Percentiles rank a stretch among this genome's conserved stretches.
Evolutionary conservation across 2,329 filamentous ascomycete genomes (phyloP).

Genomic region (Ambrosiella cleistominuta): DNA sequence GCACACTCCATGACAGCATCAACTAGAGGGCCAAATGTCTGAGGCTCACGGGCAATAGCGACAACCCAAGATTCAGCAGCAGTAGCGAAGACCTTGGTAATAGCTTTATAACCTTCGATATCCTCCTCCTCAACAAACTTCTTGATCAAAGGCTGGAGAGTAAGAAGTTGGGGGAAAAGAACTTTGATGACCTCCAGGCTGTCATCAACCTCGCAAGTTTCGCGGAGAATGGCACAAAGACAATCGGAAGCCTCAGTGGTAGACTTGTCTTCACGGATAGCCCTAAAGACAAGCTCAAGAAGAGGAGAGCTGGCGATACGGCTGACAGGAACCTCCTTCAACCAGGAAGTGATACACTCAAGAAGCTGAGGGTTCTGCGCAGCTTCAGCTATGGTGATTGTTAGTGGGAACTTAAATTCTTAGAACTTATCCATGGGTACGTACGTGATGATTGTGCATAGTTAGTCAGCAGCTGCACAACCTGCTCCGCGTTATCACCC

Average conservation of each 20-base stretch:
- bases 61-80: conserved; percentile 91
- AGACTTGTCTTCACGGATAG: conserved; percentile 55
- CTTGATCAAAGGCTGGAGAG: conserved; percentile 58
- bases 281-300: conserved; percentile 62
- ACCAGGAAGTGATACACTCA: conserved; percentile 92
- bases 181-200: conserved; percentile 64
- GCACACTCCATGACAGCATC: conserved; percentile 88
- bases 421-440: conserved; percentile 17
- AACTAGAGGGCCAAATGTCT: conserved; percentile 67
- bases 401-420: not conserved
- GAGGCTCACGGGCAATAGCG: conserved; percentile 67
- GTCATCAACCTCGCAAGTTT: conserved; percentile 88
- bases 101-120: conserved; percentile 64
- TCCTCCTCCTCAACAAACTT: conserved; percentile 67
- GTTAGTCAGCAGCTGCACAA: conserved; percentile 70
- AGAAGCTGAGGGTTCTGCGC: conserved; percentile 77
- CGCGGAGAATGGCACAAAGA: conserved; percentile 75
- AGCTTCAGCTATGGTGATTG: conserved; percentile 40
- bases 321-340: conserved; percentile 73
- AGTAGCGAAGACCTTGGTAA: conserved; percentile 81
- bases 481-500: conserved; percentile 75
- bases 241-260: conserved; percentile 85
- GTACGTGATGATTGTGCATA: conserved; percentile 84
- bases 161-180: conserved; percentile 65
- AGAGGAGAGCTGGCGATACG: conserved; percentile 75